Percentiles rank a stretch among this genome's conserved stretches.
Evolutionary conservation across 2,329 filamentous ascomycete species (phyloP).

Genomic region (Zymoseptoria ardabiliae): DNA sequence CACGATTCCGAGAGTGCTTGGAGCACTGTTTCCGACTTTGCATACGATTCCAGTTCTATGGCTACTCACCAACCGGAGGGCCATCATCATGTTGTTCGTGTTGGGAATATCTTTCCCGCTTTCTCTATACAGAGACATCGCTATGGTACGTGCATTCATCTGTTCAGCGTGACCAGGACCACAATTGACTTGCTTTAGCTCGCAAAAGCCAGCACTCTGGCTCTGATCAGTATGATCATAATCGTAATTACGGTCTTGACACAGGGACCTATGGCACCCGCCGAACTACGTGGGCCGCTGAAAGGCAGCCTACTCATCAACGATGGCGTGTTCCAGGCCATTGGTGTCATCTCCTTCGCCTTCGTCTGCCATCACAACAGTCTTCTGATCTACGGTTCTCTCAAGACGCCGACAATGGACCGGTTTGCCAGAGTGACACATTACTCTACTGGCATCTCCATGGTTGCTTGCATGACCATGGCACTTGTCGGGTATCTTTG

Average conservation of each 20-base stretch:
- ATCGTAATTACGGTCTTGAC: conserved; percentile 84
- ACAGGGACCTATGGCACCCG: conserved; percentile 68
- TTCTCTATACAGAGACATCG: conserved; percentile 91
- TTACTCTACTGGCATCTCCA: conserved; percentile 82
- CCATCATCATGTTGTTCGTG: conserved; percentile 81
- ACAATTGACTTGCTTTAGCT: conserved; percentile 49
- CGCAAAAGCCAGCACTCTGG: conserved; percentile 90
- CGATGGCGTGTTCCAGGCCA: conserved; percentile 83
- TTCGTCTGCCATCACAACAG: conserved; percentile 88
- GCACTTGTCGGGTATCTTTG: conserved; percentile 84
- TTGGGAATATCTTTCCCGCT: conserved; percentile 82
- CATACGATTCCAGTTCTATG: conserved; percentile 67
- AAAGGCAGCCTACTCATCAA: conserved; percentile 69
- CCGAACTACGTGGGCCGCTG: conserved; percentile 64
- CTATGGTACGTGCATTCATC: conserved; percentile 58
- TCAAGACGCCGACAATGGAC: conserved; percentile 89
- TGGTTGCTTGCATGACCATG: conserved; percentile 85
- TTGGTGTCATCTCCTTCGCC: conserved; percentile 95
- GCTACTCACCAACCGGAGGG: conserved; percentile 71
- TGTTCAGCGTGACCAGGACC: not conserved
- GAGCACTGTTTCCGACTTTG: conserved; percentile 72
- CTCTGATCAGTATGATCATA: conserved; percentile 83
- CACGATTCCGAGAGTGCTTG: conserved; percentile 84
- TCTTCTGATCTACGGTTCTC: conserved; percentile 90
- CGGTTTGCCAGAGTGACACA: conserved; percentile 91